Conservation (phyloP, 768 basidiomycete species). For the Calocybe cyanea region DNA sequence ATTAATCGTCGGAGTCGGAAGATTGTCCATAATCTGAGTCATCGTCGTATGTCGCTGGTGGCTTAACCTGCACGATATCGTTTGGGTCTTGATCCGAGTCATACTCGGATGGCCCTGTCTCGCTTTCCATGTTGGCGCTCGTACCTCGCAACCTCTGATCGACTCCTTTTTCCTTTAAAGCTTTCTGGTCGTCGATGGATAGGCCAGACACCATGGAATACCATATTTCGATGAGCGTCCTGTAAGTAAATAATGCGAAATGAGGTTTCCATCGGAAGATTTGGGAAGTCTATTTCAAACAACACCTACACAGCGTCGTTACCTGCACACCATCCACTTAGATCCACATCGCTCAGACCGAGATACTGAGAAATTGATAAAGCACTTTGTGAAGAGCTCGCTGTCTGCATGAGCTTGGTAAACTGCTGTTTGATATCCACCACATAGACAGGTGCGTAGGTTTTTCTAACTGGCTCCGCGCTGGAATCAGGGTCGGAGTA, state of each 20-base stretch:
- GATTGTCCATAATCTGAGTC: constrained; percentile 20
- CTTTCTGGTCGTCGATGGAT: constrained; percentile 43
- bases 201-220: constrained; percentile 40
- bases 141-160: constrained; percentile 1
- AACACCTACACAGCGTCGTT: constrained; percentile 43
- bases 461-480: not conserved
- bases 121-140: not conserved
- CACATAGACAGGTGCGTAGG: constrained; percentile 31
- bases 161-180: constrained; percentile 9
- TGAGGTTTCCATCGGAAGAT: not conserved
- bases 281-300: not conserved
- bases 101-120: constrained; percentile 7
- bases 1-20: constrained; percentile 9
- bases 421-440: constrained; percentile 39
- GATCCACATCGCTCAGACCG: constrained; percentile 21
- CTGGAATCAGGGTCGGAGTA: not conserved
- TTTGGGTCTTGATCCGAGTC: constrained; percentile 33
- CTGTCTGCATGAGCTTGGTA: constrained; percentile 33
- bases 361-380: constrained; percentile 29
- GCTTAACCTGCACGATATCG: constrained; percentile 12
- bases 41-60: constrained; percentile 10
- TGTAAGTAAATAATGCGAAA: constrained; percentile 14
- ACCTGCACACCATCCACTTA: constrained; percentile 42
- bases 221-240: constrained; percentile 42
- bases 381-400: constrained; percentile 14